Evolutionary conservation across 352 stramenopile genomes (phyloP).

Genomic region (Nothophytophthora sp.): DNA sequence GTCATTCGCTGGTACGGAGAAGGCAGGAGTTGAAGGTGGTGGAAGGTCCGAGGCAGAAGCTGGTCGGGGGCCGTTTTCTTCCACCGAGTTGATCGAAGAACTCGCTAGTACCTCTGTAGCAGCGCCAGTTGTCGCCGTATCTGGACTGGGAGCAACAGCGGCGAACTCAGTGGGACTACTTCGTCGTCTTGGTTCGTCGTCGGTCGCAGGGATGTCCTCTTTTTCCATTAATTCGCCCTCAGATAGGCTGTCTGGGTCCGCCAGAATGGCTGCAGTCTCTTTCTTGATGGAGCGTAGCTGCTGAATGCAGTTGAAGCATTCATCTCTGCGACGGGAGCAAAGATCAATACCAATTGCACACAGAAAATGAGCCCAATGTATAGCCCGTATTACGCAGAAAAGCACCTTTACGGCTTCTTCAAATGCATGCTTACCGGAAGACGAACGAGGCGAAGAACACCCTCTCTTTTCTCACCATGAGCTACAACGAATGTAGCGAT

Average conservation of each 20-base stretch:
- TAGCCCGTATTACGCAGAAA: slow-evolving; percentile 1
- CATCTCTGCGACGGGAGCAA: slow-evolving; percentile 44
- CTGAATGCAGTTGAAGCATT: slow-evolving; percentile 81
- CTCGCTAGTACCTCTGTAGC: background rate
- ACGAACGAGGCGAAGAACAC: slow-evolving; percentile 87
- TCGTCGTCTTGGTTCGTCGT: slow-evolving; percentile 14
- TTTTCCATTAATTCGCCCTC: background rate
- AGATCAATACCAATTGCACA: slow-evolving; percentile 3
- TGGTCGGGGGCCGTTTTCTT: slow-evolving; percentile 5
- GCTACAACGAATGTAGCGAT: no score
- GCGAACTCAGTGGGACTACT: slow-evolving; percentile 21
- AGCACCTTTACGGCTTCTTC: slow-evolving; percentile 35
- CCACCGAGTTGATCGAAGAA: background rate
- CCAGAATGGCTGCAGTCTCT: slow-evolving; percentile 61
- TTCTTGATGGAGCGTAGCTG: slow-evolving; percentile 79
- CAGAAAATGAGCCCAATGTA: background rate
- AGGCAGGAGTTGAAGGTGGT: slow-evolving; percentile 3
- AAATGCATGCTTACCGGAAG: slow-evolving; percentile 50
- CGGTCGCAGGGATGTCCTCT: background rate
- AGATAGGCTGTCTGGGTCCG: slow-evolving; percentile 13
- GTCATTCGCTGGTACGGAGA: slow-evolving; percentile 45
- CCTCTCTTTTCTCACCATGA: slow-evolving; percentile 67
- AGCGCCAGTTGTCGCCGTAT: background rate
- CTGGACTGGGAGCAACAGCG: slow-evolving; percentile 25
- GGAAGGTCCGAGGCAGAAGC: slow-evolving; percentile 6